A percentile compares a stretch with the other conserved stretches of the same genome.
These are phyloP conservation scores for Leccinum subatratum DNA, from an alignment of 1,284 basidiomycete genomes.

Conservation along the genomic window DNA sequence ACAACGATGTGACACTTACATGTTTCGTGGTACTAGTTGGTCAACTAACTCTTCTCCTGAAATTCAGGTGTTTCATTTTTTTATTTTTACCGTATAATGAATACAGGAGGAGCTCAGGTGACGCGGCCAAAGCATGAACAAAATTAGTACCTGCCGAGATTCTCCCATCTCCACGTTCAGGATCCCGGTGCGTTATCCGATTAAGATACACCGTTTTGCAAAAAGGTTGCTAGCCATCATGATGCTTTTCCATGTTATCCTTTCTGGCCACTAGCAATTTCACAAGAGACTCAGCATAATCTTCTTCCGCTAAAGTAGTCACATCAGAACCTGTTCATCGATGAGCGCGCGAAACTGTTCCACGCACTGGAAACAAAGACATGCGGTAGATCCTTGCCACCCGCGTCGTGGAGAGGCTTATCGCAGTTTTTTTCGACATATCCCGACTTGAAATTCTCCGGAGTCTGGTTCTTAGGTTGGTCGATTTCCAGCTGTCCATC, in stretches of 20 bases:
- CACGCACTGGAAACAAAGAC: not conserved
- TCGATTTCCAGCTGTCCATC: not conserved
- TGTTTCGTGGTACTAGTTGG: not conserved
- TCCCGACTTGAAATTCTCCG: not conserved
- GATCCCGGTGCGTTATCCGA: no score
- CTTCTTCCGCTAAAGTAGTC: not conserved
- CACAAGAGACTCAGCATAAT: not conserved
- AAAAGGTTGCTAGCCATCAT: no score
- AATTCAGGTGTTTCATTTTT: no score
- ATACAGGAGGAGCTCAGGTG: no score
- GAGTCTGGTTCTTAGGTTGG: not conserved
- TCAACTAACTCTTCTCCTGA: not conserved
- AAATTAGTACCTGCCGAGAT: no score
- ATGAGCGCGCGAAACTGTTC: not conserved
- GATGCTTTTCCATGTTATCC: not conserved
- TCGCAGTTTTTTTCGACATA: not conserved
- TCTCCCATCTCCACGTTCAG: no score
- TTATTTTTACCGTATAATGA: no score
- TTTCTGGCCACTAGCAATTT: not conserved
- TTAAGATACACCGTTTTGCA: no score
- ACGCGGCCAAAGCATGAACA: no score
- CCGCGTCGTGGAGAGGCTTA: not conserved
- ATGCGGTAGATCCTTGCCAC: not conserved
- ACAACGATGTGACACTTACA: not conserved
- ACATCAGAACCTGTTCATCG: not conserved